Base-by-base conservation (phyloP, 140 eudicot genomes). In the Cichorium intybus region DNA sequence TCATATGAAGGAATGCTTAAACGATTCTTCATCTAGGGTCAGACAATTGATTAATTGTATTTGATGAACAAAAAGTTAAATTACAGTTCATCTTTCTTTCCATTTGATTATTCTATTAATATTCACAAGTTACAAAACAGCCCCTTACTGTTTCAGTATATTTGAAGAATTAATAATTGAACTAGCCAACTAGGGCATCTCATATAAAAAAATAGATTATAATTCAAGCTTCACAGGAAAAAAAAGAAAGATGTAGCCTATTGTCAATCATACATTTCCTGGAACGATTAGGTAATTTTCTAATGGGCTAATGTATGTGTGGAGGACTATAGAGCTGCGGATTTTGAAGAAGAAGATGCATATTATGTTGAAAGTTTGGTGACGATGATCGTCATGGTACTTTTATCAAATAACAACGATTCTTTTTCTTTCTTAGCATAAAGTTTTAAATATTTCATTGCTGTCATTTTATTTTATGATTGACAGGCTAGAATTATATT, bases 351-450 rank as follows among this genome's bases (percentile, higher is more conserved):
- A 5, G 94, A 77, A 14, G 77, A 73, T 11, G 75, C 80, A 4
- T 81, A 61, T 69, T 84, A 70, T 52, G 47, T 46, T 21, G 88
- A 86, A 58, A 82, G 3, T 65, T 77, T 43, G 82, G 81, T 11
- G 87, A 84, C 1, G 85, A 77, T 24, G 56, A 71, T 29, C 82
- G 77, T 1, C 90, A 87, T 65, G 97, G 95, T 84, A 83, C n/a
- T 37, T 6, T 8, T 62, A 28, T 39, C 10, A 5, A 34, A 11
- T 0, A 8, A 2, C 17, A 14, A 4, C 21, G 47, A 16, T 16
- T 37, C 17, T 45, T 56, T 22, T 26, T 21, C 41, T 11, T 49
- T 56, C 18, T 57, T 21, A 46, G 15, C 10, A 23, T 70, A n/a
- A n/a, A n/a, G n/a, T n/a, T n/a, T n/a, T n/a, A n/a, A n/a, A n/a